Conservation (phyloP, 2,329 filamentous ascomycete species). For the Sclerotinia borealis region DNA sequence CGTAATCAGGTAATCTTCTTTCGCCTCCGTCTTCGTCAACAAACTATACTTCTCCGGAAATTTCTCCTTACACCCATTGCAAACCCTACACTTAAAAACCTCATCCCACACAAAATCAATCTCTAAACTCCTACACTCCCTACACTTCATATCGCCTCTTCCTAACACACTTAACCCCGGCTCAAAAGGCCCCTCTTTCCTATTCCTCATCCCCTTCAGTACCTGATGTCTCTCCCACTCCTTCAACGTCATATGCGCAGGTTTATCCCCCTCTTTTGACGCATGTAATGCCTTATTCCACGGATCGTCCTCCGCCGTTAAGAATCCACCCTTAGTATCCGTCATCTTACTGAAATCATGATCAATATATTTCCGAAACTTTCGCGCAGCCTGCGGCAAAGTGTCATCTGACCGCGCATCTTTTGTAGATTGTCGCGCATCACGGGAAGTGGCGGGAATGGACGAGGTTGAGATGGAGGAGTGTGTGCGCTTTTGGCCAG, state of each 20-base stretch:
- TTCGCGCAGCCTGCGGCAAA: constrained; percentile 60
- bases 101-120: constrained; percentile 96
- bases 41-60: constrained; percentile 88
- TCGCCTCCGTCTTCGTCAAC: constrained; percentile 92
- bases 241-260: constrained; percentile 78
- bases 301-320: constrained; percentile 87
- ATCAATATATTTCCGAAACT: constrained; percentile 91
- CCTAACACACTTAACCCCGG: constrained; percentile 74
- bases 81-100: constrained; percentile 69
- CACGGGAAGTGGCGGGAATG: constrained; percentile 56
- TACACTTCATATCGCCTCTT: constrained; percentile 65
- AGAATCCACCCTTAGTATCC: constrained; percentile 93
- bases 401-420: constrained; percentile 17
- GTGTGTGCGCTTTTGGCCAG: constrained; percentile 66
- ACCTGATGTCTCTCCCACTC: constrained; percentile 88
- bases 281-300: constrained; percentile 71
- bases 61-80: constrained; percentile 81
- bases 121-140: constrained; percentile 76
- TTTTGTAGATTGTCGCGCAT: constrained; percentile 46
- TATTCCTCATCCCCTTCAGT: constrained; percentile 62
- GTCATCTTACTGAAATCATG: constrained; percentile 98
- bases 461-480: constrained; percentile 51
- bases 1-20: constrained; percentile 90
- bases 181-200: constrained; percentile 78
- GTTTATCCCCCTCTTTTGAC: constrained; percentile 55